Evolutionary conservation across 2,329 filamentous ascomycete genomes (phyloP), one percentile per base, ranked within the genome.

Genomic region (Colletotrichum karsti): DNA sequence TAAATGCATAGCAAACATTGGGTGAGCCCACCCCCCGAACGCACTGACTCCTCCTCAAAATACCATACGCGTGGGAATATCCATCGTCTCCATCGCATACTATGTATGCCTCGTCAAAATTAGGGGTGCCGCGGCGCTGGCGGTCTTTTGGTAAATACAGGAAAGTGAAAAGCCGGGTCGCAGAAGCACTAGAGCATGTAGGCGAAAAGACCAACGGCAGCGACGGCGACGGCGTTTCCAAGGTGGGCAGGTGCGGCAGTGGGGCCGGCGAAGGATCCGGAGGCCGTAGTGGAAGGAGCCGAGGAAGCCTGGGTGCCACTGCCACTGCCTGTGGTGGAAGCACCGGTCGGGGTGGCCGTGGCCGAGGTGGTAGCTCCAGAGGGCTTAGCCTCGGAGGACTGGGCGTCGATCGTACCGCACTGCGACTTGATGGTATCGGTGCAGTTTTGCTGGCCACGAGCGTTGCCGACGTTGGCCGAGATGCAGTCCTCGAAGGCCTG

Each of bases 201-300:
- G 71, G 86, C 87, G 69, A 88, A 77, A 48, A 88, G 74, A 62
- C 85, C 87, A 48, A 86, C 75, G 66, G 85, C 87, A 42, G 84
- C 81, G 35, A 81, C 84, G 7, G 84, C 84, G 20, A 67, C 69
- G 22, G 76, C 78, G 44, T 80, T 82, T 53, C 84, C 83, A 66
- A 84, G 83, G 72, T 82, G 77, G 13, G 68, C 75, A 30, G 79
- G 77, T 44, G 82, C 85, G 69, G 84, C 78, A 55, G 82, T 81
- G 72, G 80, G 76, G 55, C 77, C 80, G 54, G 81, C 81, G 24
- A 80, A 71, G 15, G 33, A 35, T 9, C 33, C 33, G 18, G 74
- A 70, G 18, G 75, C 68, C 13, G 73, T 70, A 61, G 73, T 76
- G 70, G 65, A 61, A 46, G 73, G 68, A 48, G 71, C 63, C n/a